Conservation (phyloP, 345 rosid species). For the Citrus medica region DNA sequence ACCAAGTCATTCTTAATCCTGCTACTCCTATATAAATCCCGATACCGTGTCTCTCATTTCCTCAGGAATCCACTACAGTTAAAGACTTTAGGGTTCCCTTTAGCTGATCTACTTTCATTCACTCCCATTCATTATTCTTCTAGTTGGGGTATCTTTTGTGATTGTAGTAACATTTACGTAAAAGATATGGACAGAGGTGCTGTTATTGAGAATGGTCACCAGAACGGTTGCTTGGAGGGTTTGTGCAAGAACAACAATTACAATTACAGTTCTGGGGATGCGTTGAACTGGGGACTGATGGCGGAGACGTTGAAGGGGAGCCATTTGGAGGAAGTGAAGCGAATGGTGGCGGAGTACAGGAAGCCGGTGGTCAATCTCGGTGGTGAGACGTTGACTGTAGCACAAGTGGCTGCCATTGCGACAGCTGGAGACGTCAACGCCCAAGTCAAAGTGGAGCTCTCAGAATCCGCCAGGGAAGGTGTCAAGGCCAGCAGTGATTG, state of each 20-base stretch:
- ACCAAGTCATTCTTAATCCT: not conserved
- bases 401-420: constrained; percentile 74
- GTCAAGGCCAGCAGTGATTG: constrained; percentile 76
- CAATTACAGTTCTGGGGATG: constrained; percentile 26
- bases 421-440: not conserved
- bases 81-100: not conserved
- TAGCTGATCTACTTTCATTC: too few relatives aligned
- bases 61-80: constrained; percentile 14
- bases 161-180: too few relatives aligned
- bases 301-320: constrained; percentile 71
- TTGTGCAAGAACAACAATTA: constrained; percentile 12
- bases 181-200: not conserved
- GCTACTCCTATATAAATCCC: not conserved
- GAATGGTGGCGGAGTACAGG: constrained; percentile 71
- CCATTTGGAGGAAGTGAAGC: constrained; percentile 78
- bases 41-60: not conserved
- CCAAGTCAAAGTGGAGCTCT: constrained; percentile 27
- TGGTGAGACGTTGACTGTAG: constrained; percentile 72
- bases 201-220: not conserved
- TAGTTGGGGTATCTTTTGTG: too few relatives aligned
- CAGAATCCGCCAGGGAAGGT: constrained; percentile 56
- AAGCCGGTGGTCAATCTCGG: constrained; percentile 61
- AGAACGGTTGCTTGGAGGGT: constrained; percentile 7
- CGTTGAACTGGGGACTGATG: constrained; percentile 72
- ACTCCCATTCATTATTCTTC: too few relatives aligned